Evolutionary conservation across 345 rosid genomes (phyloP).

Genomic region (Populus ilicifolia): DNA sequence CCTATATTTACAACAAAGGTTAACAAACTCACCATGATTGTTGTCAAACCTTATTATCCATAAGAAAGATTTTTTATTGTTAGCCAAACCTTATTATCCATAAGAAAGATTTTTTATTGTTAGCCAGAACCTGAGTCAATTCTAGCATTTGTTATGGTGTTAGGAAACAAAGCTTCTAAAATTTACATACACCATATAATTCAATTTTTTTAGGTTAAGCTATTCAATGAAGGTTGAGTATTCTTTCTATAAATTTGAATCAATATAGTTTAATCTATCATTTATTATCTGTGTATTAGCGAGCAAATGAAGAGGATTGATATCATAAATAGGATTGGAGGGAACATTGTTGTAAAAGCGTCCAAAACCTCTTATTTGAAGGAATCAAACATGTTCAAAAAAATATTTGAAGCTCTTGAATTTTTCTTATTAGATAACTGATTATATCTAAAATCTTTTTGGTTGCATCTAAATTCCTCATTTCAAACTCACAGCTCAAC

Average conservation of each 20-base stretch:
- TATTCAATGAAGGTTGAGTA: background rate
- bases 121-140: background rate
- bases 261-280: no score
- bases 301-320: background rate
- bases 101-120: background rate
- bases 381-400: background rate
- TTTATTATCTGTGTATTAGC: background rate
- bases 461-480: background rate
- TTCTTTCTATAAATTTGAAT: background rate
- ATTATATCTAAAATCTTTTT: background rate
- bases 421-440: background rate
- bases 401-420: background rate
- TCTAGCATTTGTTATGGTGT: background rate
- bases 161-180: background rate
- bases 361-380: background rate
- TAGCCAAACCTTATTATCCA: background rate
- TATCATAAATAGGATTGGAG: background rate
- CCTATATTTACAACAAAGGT: no score
- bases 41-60: background rate
- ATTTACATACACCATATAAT: background rate
- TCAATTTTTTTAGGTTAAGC: background rate
- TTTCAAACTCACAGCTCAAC: background rate
- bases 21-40: background rate
- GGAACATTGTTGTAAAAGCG: background rate
- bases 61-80: background rate